Evolutionary conservation across 1,284 basidiomycete genomes (phyloP), one percentile per base, ranked within the genome.

Genomic region (Pholiota adiposa): DNA sequence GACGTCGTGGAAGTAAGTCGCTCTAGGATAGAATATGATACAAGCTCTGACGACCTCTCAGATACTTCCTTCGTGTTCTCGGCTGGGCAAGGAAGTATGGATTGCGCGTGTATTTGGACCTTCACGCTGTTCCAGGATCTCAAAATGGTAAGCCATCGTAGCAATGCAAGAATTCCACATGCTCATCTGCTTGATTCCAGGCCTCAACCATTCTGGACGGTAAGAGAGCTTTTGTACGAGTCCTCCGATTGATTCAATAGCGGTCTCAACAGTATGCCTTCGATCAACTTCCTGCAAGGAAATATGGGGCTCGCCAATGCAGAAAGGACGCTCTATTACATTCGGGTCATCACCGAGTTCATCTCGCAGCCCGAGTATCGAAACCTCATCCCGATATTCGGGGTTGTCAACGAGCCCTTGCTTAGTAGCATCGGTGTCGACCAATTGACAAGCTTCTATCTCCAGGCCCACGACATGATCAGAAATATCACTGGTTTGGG

Each of bases 1-100:
- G 58, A 87, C 89, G 0, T 85, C 85, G 1, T 96, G 94, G 93
- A 86, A 82, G 81, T 86, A 77, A 69, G 83, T 83, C 64, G 55
- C 77, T 46, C 82, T 33, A 36, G 4, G n/a, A n/a, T n/a, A n/a
- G n/a, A n/a, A 34, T 16, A 19, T 46, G 8, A 21, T n/a, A n/a
- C 38, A 25, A 46, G 9, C 14, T 48, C 40, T 51, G 5, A 58
- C 21, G n/a, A 9, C 11, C 2, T 34, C 16, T n/a, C 23, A 88
- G 85, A 58, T 96, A 89, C 73, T 89, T 93, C 65, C 77, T 94
- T 49, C 89, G 88, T 52, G 80, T 89, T 16, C 72, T 96, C 51
- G 78, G 80, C 11, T 97, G 94, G 95, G 90, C 90, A 25, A 82
- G 94, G 59, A 97, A 96, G 76, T 97, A 97, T 72, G 95, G 95